Percentiles rank a stretch among this genome's conserved stretches.
phyloP scores from a whole-genome alignment of 108 stramenopile species.

The Schizochytrium sp. region DNA sequence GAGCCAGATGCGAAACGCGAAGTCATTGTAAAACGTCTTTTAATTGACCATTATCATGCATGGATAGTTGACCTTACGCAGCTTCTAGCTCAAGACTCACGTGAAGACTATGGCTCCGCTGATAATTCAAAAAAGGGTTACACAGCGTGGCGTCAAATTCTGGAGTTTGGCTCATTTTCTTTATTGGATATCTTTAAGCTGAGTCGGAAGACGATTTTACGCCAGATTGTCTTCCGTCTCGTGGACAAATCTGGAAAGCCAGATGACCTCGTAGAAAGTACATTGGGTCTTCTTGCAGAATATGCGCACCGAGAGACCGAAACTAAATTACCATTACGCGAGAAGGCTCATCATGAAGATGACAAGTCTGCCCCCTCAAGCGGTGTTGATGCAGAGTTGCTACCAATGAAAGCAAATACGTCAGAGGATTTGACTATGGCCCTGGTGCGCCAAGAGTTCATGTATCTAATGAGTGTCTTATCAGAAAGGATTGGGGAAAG shows the following conservation, averaged over 20 bases:
- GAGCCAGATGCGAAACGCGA: background rate
- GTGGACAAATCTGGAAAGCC: slow-evolving; percentile 13
- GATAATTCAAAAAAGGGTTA: background rate
- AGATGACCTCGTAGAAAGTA: background rate
- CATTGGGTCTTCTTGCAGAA: background rate
- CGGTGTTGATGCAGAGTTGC: background rate
- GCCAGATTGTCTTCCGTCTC: slow-evolving; percentile 17
- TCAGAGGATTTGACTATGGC: background rate
- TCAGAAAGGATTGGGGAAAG: slow-evolving; percentile 21
- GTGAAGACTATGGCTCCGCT: background rate
- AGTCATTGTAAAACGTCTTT: background rate
- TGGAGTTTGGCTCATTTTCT: slow-evolving; percentile 20
- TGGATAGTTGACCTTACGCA: slow-evolving; percentile 49
- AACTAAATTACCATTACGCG: background rate
- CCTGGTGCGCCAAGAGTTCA: background rate
- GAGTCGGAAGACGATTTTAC: slow-evolving; percentile 23
- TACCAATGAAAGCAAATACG: background rate
- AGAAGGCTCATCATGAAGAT: background rate
- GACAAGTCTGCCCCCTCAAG: background rate
- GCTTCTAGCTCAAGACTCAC: slow-evolving; percentile 35
- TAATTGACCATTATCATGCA: background rate
- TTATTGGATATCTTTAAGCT: slow-evolving; percentile 30
- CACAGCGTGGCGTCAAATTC: background rate
- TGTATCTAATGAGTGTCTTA: slow-evolving; percentile 50
- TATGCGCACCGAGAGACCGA: background rate